Base-by-base conservation (phyloP, 805 yeast species). In the Candida qinlingensis region DNA sequence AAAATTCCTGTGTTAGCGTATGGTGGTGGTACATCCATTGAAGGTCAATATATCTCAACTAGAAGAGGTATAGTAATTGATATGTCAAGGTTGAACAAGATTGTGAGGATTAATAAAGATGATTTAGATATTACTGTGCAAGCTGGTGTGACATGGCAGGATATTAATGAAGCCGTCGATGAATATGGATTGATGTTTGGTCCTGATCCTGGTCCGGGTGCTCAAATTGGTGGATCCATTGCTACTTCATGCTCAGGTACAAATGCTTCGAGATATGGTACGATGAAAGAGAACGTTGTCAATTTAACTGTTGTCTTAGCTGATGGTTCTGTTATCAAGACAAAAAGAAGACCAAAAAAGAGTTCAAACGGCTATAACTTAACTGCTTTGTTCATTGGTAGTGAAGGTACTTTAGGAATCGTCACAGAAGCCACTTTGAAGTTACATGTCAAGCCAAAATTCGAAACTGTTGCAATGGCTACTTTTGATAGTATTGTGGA, bases 181-280 rank as follows among this genome's bases (percentile, higher is more conserved):
- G 73, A 72, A 3, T 57, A 72, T 39, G 75, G 76, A 0, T 64
- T 81, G 26, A 59, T 86, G 61, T 80, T 86, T 58, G 92, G 92
- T 1, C 84, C 85, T 11, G 91, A 85, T 60, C 80, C 80, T 3
- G 90, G 89, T 36, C 89, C 91, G 19, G 87, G 88, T 42, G 92
- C 91, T 3, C 72, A 80, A 48, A 79, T 85, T 46, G 86, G 87
- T 33, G 94, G 94, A 2, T 82, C 83, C 76, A 78, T 81, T 39
- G 84, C 83, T n/a, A 83, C 87, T 38, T 81, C 84, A 35, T 85
- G 91, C 49, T 83, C 90, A 1, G 94, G 94, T 4, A 82, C 91
- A 7, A 82, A 85, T 54, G 90, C 91, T 9, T 77, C 79, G 27
- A 64, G 85, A 40, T 86, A 83, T 56, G 94, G 94, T 19, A 86